These are phyloP conservation scores for Fomitopsis pulvina DNA, from an alignment of 768 basidiomycete genomes.

Conservation along the genomic window DNA sequence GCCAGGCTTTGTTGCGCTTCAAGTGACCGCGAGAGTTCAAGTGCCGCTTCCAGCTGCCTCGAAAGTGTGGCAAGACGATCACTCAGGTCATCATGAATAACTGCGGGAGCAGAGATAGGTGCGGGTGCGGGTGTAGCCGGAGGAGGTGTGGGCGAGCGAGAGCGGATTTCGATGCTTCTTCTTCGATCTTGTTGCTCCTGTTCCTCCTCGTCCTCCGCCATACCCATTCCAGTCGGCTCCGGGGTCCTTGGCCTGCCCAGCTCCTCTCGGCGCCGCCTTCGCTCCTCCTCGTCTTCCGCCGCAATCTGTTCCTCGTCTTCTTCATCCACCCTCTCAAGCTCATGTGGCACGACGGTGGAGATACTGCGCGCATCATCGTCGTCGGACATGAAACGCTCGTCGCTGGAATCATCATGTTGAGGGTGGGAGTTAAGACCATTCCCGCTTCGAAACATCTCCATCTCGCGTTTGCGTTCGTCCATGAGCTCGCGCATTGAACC, in stretches of 20 bases:
- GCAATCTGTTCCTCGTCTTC: conserved; percentile 59
- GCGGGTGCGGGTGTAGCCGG: conserved; percentile 10
- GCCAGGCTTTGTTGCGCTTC: conserved; percentile 76
- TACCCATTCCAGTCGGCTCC: conserved; percentile 62
- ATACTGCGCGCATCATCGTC: conserved; percentile 67
- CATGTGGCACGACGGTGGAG: conserved; percentile 60
- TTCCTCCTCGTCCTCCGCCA: conserved; percentile 38
- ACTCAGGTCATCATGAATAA: conserved; percentile 45
- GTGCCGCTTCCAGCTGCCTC: conserved; percentile 67
- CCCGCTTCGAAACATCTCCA: conserved; percentile 28
- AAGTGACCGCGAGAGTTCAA: conserved; percentile 64
- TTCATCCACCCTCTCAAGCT: conserved; percentile 67
- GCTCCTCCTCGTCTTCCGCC: conserved; percentile 41
- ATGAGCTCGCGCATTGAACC: conserved; percentile 63
- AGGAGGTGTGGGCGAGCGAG: conserved; percentile 2
- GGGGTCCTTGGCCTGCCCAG: conserved; percentile 74
- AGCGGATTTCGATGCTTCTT: neutral
- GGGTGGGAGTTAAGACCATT: conserved; percentile 16
- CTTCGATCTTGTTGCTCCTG: conserved; percentile 4
- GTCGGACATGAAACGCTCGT: conserved; percentile 24
- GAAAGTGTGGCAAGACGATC: conserved; percentile 56
- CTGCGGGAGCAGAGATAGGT: conserved; percentile 17
- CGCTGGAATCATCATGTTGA: conserved; percentile 13
- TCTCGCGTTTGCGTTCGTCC: conserved; percentile 55
- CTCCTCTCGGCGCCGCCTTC: conserved; percentile 40